Percentiles rank a stretch among this genome's conserved stretches.
phyloP scores from a whole-genome alignment of 2,329 filamentous ascomycete genomes.

The Chaetomiaceae sp. region DNA sequence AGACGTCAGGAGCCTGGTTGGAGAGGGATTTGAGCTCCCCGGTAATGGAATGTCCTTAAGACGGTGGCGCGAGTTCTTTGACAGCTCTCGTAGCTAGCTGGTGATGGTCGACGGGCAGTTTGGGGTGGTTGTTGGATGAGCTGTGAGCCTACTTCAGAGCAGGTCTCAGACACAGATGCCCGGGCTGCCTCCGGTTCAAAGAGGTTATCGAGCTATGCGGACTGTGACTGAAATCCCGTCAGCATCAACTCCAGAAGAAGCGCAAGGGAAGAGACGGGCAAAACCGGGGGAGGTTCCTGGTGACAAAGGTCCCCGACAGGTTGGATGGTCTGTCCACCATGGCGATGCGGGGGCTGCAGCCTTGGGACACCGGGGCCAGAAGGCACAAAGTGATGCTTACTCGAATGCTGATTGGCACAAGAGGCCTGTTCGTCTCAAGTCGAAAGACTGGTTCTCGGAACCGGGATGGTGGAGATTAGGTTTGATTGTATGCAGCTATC shows the following conservation, averaged over 20 bases:
- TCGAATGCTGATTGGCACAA: conserved; percentile 18
- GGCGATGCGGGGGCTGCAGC: background rate
- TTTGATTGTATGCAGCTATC: conserved; percentile 41
- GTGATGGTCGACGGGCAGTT: background rate
- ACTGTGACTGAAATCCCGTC: conserved; percentile 15
- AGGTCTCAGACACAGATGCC: background rate
- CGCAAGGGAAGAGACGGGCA: background rate
- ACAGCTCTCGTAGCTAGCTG: background rate
- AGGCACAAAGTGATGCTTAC: conserved; percentile 16
- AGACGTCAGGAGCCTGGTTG: background rate
- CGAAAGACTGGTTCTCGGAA: conserved; percentile 18
- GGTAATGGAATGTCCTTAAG: no score
- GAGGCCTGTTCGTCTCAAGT: conserved; percentile 9
- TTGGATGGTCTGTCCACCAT: background rate
- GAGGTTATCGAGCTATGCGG: background rate
- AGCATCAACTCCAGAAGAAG: conserved; percentile 1
- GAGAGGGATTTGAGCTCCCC: no score
- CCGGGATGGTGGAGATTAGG: conserved; percentile 30
- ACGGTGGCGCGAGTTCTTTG: background rate
- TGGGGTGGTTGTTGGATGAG: background rate
- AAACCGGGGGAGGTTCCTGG: background rate
- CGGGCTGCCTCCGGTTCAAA: conserved; percentile 1
- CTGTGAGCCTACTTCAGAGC: background rate
- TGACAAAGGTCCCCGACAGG: background rate
- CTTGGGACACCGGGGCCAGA: background rate